Conservation (phyloP, 805 yeast genomes). For the Lachancea sp. region DNA sequence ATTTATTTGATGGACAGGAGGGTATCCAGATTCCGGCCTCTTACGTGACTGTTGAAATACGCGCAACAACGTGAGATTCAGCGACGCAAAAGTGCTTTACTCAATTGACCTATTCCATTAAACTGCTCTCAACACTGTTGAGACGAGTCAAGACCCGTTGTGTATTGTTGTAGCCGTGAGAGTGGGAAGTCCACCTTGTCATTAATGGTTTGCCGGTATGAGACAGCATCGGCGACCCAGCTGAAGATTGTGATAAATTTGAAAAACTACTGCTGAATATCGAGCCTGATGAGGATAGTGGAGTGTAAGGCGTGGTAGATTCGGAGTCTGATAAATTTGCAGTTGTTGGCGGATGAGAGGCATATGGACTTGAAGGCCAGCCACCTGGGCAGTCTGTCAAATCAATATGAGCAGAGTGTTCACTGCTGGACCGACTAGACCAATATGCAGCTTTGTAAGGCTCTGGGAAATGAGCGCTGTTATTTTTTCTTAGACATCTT, state of each 20-base stretch:
- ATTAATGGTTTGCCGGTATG: neutral
- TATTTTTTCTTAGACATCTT: neutral
- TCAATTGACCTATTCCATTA: neutral
- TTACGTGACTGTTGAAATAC: too few species aligned
- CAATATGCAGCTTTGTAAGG: neutral
- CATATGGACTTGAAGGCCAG: neutral
- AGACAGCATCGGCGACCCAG: conserved; percentile 4
- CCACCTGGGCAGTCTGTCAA: neutral
- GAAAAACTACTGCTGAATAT: conserved; percentile 5
- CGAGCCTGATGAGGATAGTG: neutral
- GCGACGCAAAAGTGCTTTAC: neutral
- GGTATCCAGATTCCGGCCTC: too few species aligned
- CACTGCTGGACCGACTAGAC: neutral
- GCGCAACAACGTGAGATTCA: too few species aligned
- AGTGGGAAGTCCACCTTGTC: neutral
- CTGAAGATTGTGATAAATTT: neutral
- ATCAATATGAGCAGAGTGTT: neutral
- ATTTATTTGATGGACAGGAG: too few species aligned
- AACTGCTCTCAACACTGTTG: conserved; percentile 12
- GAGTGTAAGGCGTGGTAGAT: conserved; percentile 1
- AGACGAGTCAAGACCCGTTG: conserved; percentile 12
- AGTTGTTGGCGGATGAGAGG: neutral
- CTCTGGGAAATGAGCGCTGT: neutral
- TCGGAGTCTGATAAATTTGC: neutral
- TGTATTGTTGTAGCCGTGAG: neutral